Evolutionary conservation across 2,329 filamentous ascomycete genomes (phyloP).

Genomic region (Diaporthe eres): DNA sequence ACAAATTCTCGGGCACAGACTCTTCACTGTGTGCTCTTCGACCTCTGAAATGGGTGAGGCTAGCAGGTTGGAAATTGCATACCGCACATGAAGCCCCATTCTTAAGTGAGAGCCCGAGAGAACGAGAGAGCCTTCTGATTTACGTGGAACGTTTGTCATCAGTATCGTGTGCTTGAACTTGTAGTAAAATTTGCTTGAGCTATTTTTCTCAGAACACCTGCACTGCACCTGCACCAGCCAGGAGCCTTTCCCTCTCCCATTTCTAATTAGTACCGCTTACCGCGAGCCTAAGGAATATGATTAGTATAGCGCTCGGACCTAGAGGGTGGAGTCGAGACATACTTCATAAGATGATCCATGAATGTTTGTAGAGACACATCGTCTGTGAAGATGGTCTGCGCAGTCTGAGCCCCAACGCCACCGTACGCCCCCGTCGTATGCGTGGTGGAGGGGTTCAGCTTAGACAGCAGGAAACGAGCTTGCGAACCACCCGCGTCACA

Average conservation of each 20-base stretch:
- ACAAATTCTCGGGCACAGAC: not conserved
- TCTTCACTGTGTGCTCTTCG: not conserved
- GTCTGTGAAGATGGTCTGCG: conserved; percentile 99
- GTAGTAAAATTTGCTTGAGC: conserved; percentile 5
- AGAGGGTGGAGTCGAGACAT: conserved; percentile 55
- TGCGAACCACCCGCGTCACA: conserved; percentile 99
- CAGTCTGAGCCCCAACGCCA: conserved; percentile 85
- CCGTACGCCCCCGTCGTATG: conserved; percentile 95
- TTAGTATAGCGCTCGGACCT: conserved; percentile 40
- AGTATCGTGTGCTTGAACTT: conserved; percentile 10
- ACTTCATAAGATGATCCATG: conserved; percentile 99
- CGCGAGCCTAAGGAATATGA: conserved; percentile 61
- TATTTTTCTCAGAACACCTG: conserved; percentile 24
- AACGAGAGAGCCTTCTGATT: not conserved
- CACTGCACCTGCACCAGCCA: not conserved
- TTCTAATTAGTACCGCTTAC: conserved; percentile 75
- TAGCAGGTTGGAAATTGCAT: too few relatives aligned
- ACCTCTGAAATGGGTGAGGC: too few relatives aligned
- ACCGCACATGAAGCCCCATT: too few relatives aligned
- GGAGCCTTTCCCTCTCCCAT: not conserved
- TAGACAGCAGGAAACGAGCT: conserved; percentile 95
- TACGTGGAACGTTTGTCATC: not conserved
- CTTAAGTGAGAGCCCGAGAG: not conserved
- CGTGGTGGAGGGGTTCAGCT: conserved; percentile 97
- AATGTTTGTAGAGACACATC: conserved; percentile 98